phyloP scores from a whole-genome alignment of 805 yeast genomes.

The Maudiozyma pseudohumilis region DNA sequence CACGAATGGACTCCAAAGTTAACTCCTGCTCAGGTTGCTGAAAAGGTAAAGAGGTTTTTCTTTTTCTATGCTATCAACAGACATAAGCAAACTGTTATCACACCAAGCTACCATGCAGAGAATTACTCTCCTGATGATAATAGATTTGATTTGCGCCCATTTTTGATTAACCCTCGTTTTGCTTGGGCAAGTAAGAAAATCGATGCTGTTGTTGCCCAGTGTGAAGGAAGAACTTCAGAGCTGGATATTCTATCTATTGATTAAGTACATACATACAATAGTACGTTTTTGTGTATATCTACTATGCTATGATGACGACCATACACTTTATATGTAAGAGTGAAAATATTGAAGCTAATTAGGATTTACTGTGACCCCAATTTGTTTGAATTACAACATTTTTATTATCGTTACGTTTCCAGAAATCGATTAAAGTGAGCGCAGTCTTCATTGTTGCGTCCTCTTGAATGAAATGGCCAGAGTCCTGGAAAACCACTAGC shows the following conservation, averaged over 20 bases:
- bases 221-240: conserved; percentile 30
- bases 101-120: conserved; percentile 97
- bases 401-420: conserved; percentile 34
- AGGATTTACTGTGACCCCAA: conserved; percentile 29
- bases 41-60: conserved; percentile 85
- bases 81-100: conserved; percentile 94
- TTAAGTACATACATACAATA: conserved; percentile 5
- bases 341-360: not conserved
- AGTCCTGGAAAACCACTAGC: conserved; percentile 64
- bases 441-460: conserved; percentile 70
- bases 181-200: conserved; percentile 85
- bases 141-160: conserved; percentile 93
- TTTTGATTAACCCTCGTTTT: conserved; percentile 80
- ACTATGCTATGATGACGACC: not conserved
- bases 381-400: conserved; percentile 30
- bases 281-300: not conserved
- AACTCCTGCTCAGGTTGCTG: conserved; percentile 78
- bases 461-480: conserved; percentile 95
- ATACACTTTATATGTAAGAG: not conserved
- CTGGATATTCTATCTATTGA: conserved; percentile 28
- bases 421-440: conserved; percentile 37
- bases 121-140: conserved; percentile 97
- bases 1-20: conserved; percentile 88
- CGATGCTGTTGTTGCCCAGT: conserved; percentile 61
- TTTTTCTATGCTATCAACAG: conserved; percentile 91